Conservation (phyloP, 2,329 filamentous ascomycete genomes). For the Lasiodiplodia theobromae region DNA sequence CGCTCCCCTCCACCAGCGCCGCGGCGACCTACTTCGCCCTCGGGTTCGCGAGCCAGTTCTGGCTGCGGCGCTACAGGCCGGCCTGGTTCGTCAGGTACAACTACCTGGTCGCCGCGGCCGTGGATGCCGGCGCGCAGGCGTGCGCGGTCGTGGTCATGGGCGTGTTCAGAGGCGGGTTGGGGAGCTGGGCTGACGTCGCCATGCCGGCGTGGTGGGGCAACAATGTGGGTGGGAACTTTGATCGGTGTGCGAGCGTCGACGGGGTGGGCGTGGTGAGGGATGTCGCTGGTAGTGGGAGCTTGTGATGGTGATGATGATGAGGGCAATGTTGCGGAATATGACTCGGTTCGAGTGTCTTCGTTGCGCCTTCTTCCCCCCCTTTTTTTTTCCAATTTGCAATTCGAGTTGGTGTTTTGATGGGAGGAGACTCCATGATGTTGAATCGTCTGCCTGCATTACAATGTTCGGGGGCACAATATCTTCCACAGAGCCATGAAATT, state of each 20-base stretch:
- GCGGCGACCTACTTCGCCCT: slow-evolving; percentile 43
- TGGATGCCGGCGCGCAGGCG: slow-evolving; percentile 66
- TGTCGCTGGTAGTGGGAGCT: background rate
- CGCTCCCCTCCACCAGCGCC: slow-evolving; percentile 43
- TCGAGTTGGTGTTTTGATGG: no score
- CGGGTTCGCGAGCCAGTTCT: slow-evolving; percentile 47
- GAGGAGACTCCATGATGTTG: no score
- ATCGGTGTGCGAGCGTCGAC: slow-evolving; percentile 2
- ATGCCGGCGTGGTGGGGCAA: slow-evolving; percentile 19
- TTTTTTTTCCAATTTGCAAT: background rate
- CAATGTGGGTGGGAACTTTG: slow-evolving; percentile 36
- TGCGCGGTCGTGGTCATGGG: slow-evolving; percentile 53
- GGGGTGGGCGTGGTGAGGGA: slow-evolving; percentile 20
- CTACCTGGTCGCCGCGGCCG: slow-evolving; percentile 74
- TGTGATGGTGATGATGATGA: background rate
- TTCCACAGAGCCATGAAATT: no score
- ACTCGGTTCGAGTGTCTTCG: no score
- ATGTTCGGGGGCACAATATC: no score
- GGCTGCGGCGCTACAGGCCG: slow-evolving; percentile 43
- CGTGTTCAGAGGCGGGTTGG: slow-evolving; percentile 51
- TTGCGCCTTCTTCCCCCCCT: background rate
- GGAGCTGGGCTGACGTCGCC: slow-evolving; percentile 38
- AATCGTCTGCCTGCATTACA: no score
- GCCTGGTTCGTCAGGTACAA: slow-evolving; percentile 64
- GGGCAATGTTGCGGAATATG: background rate